These are phyloP conservation scores for Paramecium sonneborni DNA, from an alignment of 73 alveolate genomes.

Conservation along the genomic window DNA sequence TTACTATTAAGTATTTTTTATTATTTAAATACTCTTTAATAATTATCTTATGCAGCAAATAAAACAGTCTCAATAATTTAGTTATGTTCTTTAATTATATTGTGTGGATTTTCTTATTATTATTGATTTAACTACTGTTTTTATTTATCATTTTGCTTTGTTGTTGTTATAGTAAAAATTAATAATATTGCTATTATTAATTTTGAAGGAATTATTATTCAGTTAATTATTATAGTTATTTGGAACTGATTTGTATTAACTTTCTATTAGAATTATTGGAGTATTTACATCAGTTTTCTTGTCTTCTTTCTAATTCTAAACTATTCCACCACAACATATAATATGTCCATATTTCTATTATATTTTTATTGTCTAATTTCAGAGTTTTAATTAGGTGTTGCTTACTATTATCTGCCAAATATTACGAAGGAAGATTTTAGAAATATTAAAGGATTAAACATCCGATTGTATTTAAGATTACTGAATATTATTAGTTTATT, in stretches of 20 bases:
- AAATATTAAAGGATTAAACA: constrained; percentile 3
- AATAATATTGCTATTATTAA: background rate
- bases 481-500: background rate
- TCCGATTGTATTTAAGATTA: background rate
- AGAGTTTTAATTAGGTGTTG: background rate
- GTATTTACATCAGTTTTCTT: background rate
- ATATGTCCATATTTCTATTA: constrained; percentile 5
- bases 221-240: background rate
- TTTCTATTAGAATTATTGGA: background rate
- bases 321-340: constrained; percentile 53
- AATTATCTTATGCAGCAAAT: background rate
- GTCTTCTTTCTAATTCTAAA: constrained; percentile 27
- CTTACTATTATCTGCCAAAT: background rate
- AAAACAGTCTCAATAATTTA: constrained; percentile 9
- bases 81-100: background rate
- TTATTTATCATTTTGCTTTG: background rate
- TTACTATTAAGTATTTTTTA: background rate
- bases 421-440: background rate
- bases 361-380: background rate
- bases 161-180: background rate
- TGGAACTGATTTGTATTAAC: background rate
- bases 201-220: background rate
- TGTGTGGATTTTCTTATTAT: background rate
- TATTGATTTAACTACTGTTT: background rate
- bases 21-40: background rate